Base-by-base conservation (phyloP, 1,284 basidiomycete species). In the Coniferiporia sulphurascens region DNA sequence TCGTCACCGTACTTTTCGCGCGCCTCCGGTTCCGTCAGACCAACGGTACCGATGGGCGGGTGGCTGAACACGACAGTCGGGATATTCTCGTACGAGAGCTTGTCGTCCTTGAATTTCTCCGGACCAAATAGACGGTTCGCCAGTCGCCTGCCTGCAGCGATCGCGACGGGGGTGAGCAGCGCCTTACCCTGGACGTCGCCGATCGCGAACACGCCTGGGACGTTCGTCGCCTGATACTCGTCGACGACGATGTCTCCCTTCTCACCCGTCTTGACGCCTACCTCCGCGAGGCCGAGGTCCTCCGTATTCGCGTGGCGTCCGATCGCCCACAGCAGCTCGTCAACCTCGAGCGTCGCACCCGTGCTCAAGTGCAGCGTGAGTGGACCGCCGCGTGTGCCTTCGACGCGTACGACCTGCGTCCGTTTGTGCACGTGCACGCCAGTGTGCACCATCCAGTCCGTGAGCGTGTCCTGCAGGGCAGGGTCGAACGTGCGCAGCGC, bases 101-200 rank as follows among this genome's bases (percentile, higher is more conserved):
- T 93, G 69, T 98, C 91, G 59, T 89, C 73, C 77, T 90, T 93
- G 79, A 83, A 94, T 73, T 91, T 78, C 56, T 85, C 80, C 0
- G 86, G 85, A 9, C 96, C 97, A 70, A 93, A 99, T 55, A 99
- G 75, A 54, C 97, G 79, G 77, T 98, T 99, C 53, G 87, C 82
- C 44, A 98, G 76, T 62, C 93, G 79, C 59, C 96, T 80, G 22
- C 95, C 96, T 4, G 97, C 97, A 52, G 96, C 96, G 63, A 99
- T 97, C 21, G 96, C 97, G 5, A 99, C 97, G n/a, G 97, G 96
- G 0, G 96, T 99, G 62, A 99, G 80, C 32, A 95, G 77, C 22
- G 86, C 92, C 74, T 96, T 95, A 62, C 96, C 96, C 64, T 85
- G 84, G 13, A 95, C 92, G 71, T 99, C 96, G 8, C 96, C 97